These are phyloP conservation scores for Narthecium ossifragum DNA, from an alignment of 106 monocot species.

Conservation along the genomic window DNA sequence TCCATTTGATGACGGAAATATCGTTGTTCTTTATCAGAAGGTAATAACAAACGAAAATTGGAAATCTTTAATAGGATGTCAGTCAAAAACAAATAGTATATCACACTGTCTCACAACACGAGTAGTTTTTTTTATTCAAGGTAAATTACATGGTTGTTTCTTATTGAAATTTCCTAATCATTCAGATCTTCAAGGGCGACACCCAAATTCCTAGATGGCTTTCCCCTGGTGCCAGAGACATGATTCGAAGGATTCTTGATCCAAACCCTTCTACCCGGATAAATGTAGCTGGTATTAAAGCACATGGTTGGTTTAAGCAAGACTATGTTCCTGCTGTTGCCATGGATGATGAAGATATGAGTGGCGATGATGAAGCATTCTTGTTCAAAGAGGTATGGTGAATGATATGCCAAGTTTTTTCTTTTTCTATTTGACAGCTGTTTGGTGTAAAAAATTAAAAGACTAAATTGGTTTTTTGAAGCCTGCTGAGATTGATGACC, in stretches of 20 bases:
- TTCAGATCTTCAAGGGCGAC: slow-evolving; percentile 37
- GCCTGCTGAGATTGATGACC: slow-evolving; percentile 21
- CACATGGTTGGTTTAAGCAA: slow-evolving; percentile 76
- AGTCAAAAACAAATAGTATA: no score
- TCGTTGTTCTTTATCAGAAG: slow-evolving; percentile 61
- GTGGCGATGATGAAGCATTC: slow-evolving; percentile 16
- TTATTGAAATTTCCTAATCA: background rate
- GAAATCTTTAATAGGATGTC: no score
- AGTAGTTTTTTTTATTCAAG: background rate
- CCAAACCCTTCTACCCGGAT: slow-evolving; percentile 75
- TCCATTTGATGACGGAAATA: slow-evolving; percentile 61
- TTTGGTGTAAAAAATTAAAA: background rate
- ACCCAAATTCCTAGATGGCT: slow-evolving; percentile 56
- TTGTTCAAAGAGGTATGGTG: slow-evolving; percentile 20
- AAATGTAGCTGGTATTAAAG: slow-evolving; percentile 58
- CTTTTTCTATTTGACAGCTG: background rate
- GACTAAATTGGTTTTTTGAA: background rate
- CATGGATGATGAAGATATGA: slow-evolving; percentile 24
- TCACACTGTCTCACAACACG: background rate
- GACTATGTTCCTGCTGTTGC: slow-evolving; percentile 58
- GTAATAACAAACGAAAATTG: slow-evolving; percentile 8
- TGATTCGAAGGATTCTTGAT: slow-evolving; percentile 67
- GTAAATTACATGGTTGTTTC: background rate
- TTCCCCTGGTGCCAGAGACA: slow-evolving; percentile 50
- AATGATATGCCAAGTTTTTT: background rate